These are phyloP conservation scores for Aurantiochytrium sp. DNA, from an alignment of 108 stramenopile species.

Conservation along the genomic window DNA sequence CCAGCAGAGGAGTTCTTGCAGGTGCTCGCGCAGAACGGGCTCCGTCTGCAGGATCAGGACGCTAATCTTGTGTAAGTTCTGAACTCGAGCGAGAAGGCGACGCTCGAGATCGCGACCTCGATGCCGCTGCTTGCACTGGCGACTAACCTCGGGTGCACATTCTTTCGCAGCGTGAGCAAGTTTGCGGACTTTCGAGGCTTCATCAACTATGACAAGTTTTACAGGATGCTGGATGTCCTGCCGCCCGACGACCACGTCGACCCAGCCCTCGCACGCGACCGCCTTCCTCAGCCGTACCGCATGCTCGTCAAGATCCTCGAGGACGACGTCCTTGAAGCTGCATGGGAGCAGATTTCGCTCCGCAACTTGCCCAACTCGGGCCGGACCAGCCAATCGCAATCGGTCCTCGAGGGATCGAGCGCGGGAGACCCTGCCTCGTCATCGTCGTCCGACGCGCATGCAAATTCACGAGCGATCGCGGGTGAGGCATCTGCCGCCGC, in stretches of 20 bases:
- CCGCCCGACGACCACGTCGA: neutral
- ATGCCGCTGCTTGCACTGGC: no score
- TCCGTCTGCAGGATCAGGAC: neutral
- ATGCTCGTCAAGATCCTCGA: conserved; percentile 26
- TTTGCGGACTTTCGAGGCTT: neutral
- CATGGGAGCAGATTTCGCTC: neutral
- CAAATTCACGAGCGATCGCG: no score
- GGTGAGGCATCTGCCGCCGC: no score
- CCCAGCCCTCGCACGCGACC: neutral
- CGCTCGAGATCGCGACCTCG: no score
- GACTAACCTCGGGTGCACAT: no score
- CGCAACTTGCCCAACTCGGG: neutral
- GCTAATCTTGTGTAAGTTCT: neutral
- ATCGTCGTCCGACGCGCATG: no score
- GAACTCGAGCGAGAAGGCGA: no score
- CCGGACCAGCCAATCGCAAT: neutral
- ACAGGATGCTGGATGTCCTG: neutral
- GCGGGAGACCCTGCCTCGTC: no score
- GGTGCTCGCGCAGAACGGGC: neutral
- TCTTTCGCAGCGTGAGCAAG: neutral
- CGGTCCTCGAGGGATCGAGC: no score
- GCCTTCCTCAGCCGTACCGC: neutral
- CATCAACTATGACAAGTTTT: neutral
- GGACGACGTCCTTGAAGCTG: neutral
- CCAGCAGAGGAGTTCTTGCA: neutral